Evolutionary conservation across 768 basidiomycete species (phyloP).

Genomic region (Psilocybe sp.): DNA sequence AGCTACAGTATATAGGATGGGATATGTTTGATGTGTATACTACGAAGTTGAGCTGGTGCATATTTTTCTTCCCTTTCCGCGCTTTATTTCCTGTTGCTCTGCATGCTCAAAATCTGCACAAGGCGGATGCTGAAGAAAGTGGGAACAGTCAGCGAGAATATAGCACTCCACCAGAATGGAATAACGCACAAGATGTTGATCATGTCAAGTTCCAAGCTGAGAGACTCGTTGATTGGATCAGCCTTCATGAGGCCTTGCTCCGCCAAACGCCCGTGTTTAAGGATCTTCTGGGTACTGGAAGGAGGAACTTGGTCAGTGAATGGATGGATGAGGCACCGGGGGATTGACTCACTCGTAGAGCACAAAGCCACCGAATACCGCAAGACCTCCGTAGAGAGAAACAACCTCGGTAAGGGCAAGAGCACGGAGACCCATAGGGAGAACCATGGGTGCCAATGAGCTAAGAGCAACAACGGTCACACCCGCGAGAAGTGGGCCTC

Average conservation of each 20-base stretch:
- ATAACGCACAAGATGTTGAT: constrained; percentile 80
- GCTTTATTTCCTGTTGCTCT: constrained; percentile 49
- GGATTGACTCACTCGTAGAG: constrained; percentile 68
- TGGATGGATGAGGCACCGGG: neutral
- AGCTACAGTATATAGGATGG: too few relatives aligned
- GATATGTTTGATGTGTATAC: neutral
- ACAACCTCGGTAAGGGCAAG: constrained; percentile 76
- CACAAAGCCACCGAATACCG: constrained; percentile 84
- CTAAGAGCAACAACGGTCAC: constrained; percentile 85
- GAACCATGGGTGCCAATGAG: constrained; percentile 84
- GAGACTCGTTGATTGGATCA: constrained; percentile 78
- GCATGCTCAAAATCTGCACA: constrained; percentile 76
- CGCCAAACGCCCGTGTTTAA: constrained; percentile 71
- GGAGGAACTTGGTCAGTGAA: neutral
- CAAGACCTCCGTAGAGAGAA: constrained; percentile 84
- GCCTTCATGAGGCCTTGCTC: constrained; percentile 62
- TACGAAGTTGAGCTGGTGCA: constrained; percentile 16
- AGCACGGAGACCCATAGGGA: constrained; percentile 78
- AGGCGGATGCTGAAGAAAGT: constrained; percentile 59
- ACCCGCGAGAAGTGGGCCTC: constrained; percentile 85
- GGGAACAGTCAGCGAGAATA: constrained; percentile 1
- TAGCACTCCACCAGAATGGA: neutral
- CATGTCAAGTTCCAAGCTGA: constrained; percentile 80
- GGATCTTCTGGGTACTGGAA: constrained; percentile 77
- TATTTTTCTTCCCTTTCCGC: too few relatives aligned